Evolutionary conservation across 805 yeast species (phyloP).

Genomic region (Yamadazyma takamatsuzukensis): DNA sequence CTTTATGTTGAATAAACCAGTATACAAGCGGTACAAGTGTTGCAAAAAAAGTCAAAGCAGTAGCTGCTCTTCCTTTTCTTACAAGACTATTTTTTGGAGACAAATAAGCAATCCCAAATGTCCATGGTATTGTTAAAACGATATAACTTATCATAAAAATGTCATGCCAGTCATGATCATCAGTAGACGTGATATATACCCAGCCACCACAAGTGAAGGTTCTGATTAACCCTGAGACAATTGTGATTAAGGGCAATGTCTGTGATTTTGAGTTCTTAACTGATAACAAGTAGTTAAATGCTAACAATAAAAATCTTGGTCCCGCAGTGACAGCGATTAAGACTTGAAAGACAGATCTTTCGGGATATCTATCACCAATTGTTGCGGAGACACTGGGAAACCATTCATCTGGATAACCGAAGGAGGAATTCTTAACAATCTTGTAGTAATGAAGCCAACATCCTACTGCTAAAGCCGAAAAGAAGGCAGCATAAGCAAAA

Average conservation of each 20-base stretch:
- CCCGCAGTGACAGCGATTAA: conserved; percentile 91
- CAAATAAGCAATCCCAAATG: conserved; percentile 52
- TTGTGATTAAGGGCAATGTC: conserved; percentile 5
- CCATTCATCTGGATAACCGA: conserved; percentile 97
- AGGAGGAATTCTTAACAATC: conserved; percentile 82
- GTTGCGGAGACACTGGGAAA: conserved; percentile 97
- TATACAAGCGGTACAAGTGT: conserved; percentile 78
- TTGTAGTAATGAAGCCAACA: conserved; percentile 76
- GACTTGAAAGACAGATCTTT: conserved; percentile 86
- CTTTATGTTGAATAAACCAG: conserved; percentile 90
- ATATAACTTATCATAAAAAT: conserved; percentile 92
- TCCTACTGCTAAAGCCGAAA: conserved; percentile 73
- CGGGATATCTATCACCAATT: conserved; percentile 96
- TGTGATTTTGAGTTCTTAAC: conserved; percentile 12
- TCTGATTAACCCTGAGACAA: conserved; percentile 73
- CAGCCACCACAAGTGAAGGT: conserved; percentile 98
- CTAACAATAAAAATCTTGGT: conserved; percentile 72
- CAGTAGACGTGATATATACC: conserved; percentile 96
- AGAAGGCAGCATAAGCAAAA: conserved; percentile 70
- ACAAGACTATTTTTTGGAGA: conserved; percentile 43
- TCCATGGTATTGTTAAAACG: conserved; percentile 90
- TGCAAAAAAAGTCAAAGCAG: conserved; percentile 63
- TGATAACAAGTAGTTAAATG: conserved; percentile 49
- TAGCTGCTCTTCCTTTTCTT: conserved; percentile 49
- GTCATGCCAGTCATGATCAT: conserved; percentile 95